Conservation (phyloP, 148 eudicot genomes). For the Rhododendron simsii region DNA sequence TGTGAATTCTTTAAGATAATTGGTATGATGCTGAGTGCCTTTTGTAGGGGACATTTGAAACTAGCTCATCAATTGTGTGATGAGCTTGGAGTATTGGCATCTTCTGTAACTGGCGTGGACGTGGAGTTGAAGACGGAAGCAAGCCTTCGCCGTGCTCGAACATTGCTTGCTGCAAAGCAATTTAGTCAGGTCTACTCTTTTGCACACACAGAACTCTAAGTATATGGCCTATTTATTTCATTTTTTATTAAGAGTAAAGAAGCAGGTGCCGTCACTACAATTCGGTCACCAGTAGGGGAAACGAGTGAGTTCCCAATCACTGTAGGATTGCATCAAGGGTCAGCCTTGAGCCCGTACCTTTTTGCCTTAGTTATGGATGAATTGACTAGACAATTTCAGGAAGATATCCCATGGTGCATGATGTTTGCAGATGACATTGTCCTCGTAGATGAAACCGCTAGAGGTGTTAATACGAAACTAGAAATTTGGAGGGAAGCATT, state of each 20-base stretch:
- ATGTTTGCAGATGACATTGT: too few relatives aligned
- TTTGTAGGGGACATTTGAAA: constrained; percentile 73
- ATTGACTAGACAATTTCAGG: too few relatives aligned
- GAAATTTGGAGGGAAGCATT: too few relatives aligned
- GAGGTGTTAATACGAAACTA: too few relatives aligned
- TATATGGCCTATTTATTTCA: not conserved
- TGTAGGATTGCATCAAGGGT: too few relatives aligned
- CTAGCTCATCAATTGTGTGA: constrained; percentile 83
- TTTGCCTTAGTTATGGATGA: too few relatives aligned
- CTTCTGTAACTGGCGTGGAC: constrained; percentile 91
- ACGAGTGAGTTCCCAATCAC: too few relatives aligned
- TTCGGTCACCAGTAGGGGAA: too few relatives aligned
- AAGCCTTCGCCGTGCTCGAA: constrained; percentile 86
- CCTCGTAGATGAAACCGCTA: too few relatives aligned
- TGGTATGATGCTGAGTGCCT: not conserved
- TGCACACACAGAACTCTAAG: not conserved
- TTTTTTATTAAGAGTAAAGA: not conserved
- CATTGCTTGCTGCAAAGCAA: constrained; percentile 91
- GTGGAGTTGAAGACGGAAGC: constrained; percentile 84
- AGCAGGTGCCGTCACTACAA: too few relatives aligned
- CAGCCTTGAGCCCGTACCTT: too few relatives aligned
- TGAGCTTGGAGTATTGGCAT: constrained; percentile 87
- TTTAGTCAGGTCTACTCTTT: constrained; percentile 62
- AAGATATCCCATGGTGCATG: too few relatives aligned
- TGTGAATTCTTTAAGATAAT: not conserved